Evolutionary conservation across 371 early-diverging fungal species (phyloP).

Genomic region (Mortierella sp.): DNA sequence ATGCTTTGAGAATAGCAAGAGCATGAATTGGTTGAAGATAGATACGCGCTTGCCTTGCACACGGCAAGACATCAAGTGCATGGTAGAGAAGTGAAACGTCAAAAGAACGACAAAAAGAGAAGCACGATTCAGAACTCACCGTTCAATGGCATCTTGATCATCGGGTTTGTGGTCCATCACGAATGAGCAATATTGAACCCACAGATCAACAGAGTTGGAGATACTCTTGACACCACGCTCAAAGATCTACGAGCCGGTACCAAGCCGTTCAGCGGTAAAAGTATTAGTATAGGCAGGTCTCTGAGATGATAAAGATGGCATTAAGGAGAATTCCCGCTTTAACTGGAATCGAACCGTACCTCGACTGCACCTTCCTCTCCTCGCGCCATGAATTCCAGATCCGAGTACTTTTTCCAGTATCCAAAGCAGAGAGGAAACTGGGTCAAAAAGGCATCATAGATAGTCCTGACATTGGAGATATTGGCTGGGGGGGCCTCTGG

Average conservation of each 20-base stretch:
- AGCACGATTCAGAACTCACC: constrained; percentile 56
- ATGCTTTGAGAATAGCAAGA: constrained; percentile 7
- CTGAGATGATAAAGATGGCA: not conserved
- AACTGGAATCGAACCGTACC: constrained; percentile 43
- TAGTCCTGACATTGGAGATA: constrained; percentile 57
- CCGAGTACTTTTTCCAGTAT: constrained; percentile 83
- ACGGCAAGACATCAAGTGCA: not conserved
- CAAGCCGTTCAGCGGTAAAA: no score
- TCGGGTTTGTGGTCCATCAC: constrained; percentile 60
- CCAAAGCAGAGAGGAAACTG: constrained; percentile 80
- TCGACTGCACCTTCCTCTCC: constrained; percentile 67
- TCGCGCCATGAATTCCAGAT: constrained; percentile 60
- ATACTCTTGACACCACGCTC: constrained; percentile 73
- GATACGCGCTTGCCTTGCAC: not conserved
- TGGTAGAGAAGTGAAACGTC: constrained; percentile 3
- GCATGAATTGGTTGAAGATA: constrained; percentile 5
- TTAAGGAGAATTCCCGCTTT: not conserved
- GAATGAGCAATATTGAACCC: constrained; percentile 75
- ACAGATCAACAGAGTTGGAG: constrained; percentile 72
- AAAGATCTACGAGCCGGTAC: constrained; percentile 58
- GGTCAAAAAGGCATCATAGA: constrained; percentile 70
- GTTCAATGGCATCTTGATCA: constrained; percentile 61
- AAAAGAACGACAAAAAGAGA: constrained; percentile 10
- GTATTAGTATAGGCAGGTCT: no score
- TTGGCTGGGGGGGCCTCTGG: constrained; percentile 54